Conservation (phyloP, 2,329 filamentous ascomycete species). For the Botrytis tulipae region DNA sequence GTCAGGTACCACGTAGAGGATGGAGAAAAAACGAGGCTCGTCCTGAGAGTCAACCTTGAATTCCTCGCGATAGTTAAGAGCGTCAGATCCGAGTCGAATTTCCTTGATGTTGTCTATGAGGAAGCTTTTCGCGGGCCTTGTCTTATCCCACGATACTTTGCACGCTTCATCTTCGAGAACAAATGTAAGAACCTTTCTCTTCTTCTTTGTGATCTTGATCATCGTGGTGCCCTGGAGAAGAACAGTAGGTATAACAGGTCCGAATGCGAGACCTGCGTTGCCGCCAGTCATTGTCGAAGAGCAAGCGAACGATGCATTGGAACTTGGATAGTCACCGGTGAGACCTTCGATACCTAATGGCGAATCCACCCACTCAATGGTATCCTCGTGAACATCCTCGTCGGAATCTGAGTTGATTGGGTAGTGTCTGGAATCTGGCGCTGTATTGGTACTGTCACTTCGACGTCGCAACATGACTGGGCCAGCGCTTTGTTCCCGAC, state of each 20-base stretch:
- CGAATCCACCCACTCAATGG: constrained; percentile 43
- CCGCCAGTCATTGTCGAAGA: constrained; percentile 40
- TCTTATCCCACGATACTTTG: constrained; percentile 84
- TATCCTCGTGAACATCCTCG: constrained; percentile 54
- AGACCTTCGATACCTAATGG: constrained; percentile 43
- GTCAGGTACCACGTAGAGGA: constrained; percentile 79
- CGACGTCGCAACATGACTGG: constrained; percentile 76
- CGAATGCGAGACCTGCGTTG: constrained; percentile 45
- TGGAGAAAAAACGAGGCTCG: constrained; percentile 80
- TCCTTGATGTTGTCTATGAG: constrained; percentile 96
- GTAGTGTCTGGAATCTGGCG: constrained; percentile 48
- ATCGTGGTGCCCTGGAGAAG: constrained; percentile 77
- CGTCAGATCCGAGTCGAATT: constrained; percentile 78
- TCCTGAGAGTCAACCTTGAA: constrained; percentile 66
- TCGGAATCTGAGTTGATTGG: constrained; percentile 53
- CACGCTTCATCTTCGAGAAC: constrained; percentile 79
- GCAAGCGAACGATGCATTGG: constrained; percentile 45
- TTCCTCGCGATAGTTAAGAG: constrained; percentile 85
- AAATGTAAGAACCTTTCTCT: constrained; percentile 67
- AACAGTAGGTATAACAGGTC: constrained; percentile 72
- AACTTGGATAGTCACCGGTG: constrained; percentile 49
- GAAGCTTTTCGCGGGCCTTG: constrained; percentile 75
- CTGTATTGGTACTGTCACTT: constrained; percentile 82
- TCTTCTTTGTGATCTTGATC: constrained; percentile 83
- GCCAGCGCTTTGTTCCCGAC: constrained; percentile 83